These are phyloP conservation scores for Talaromyces sp. DNA, from an alignment of 2,329 filamentous ascomycete species.

Conservation along the genomic window DNA sequence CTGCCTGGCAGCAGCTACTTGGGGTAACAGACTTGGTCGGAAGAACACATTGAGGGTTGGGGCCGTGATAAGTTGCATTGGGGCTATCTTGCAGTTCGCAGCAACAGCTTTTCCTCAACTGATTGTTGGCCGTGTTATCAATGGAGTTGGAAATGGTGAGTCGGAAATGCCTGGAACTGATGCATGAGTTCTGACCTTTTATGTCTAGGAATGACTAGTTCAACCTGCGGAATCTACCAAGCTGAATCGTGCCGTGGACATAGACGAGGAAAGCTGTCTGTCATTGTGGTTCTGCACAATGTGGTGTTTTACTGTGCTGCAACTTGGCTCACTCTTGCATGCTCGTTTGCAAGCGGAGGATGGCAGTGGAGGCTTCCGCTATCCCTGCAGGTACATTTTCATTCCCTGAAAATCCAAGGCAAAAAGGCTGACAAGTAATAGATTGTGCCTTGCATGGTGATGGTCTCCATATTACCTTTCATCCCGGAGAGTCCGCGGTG, in stretches of 20 bases:
- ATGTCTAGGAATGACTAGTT: conserved; percentile 48
- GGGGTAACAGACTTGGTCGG: conserved; percentile 17
- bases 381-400: conserved; percentile 41
- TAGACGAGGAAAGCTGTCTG: conserved; percentile 53
- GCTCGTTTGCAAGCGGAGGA: conserved; percentile 19
- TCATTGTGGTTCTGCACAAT: conserved; percentile 41
- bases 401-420: neutral
- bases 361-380: conserved; percentile 24
- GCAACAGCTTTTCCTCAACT: conserved; percentile 38
- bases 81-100: neutral
- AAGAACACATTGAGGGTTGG: conserved; percentile 19
- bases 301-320: conserved; percentile 21
- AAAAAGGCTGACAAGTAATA: conserved; percentile 33
- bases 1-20: conserved; percentile 16
- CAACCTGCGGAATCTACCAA: conserved; percentile 42
- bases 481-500: conserved; percentile 29
- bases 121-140: conserved; percentile 49
- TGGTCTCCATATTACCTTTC: conserved; percentile 33
- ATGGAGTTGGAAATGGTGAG: conserved; percentile 50
- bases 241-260: conserved; percentile 44
- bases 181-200: neutral
- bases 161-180: conserved; percentile 18
- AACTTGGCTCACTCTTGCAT: conserved; percentile 34
- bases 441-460: conserved; percentile 37
- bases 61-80: neutral